These are phyloP conservation scores for Pouteria campechiana DNA, from an alignment of 179 eudicot genomes.

Conservation along the genomic window DNA sequence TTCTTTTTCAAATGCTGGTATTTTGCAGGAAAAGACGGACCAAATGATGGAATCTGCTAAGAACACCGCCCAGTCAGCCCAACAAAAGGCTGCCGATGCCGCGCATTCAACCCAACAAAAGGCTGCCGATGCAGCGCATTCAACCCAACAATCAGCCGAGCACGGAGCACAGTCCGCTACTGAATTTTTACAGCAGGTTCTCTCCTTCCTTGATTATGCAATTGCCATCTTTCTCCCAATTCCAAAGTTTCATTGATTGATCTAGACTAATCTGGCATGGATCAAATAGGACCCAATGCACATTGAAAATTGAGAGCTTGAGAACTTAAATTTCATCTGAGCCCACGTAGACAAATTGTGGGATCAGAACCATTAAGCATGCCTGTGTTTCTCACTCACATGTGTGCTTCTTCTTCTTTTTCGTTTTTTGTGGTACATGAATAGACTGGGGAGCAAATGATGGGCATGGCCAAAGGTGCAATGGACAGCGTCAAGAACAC, in stretches of 20 bases:
- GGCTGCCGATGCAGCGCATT: slow-evolving; percentile 8
- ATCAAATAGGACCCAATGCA: no score
- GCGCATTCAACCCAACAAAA: neutral
- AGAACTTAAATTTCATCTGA: no score
- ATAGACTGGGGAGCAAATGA: slow-evolving; percentile 35
- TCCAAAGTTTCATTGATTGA: no score
- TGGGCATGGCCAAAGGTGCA: slow-evolving; percentile 35
- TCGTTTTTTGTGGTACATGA: neutral
- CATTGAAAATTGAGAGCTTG: no score
- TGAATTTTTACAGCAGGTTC: slow-evolving; percentile 29
- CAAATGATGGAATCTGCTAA: slow-evolving; percentile 19
- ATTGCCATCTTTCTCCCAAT: no score
- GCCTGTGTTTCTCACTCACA: no score
- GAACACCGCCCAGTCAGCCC: slow-evolving; percentile 15
- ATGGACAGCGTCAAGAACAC: slow-evolving; percentile 44
- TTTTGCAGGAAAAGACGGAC: slow-evolving; percentile 20
- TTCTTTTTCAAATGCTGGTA: neutral
- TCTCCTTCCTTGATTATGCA: neutral
- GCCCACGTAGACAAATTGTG: no score
- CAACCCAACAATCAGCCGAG: slow-evolving; percentile 6
- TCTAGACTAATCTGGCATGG: no score
- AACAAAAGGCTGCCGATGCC: slow-evolving; percentile 12
- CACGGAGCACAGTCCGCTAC: slow-evolving; percentile 23
- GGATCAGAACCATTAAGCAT: no score
- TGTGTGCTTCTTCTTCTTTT: neutral